Conservation (phyloP, 1,284 basidiomycete genomes). For the Athelia psychrophila region DNA sequence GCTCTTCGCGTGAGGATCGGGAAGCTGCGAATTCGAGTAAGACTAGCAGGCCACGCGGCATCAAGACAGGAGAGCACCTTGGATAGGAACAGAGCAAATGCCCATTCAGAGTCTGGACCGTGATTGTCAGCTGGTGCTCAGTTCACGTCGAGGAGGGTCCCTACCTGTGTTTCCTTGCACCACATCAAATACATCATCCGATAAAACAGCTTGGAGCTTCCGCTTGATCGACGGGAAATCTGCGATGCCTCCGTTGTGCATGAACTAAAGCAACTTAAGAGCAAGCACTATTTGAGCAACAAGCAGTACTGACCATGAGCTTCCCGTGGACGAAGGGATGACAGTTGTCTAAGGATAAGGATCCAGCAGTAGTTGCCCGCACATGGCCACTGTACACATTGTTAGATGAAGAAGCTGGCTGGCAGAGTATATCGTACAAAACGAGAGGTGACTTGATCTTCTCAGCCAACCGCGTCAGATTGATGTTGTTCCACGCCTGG, state of each 20-base stretch:
- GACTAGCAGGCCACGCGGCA: conserved; percentile 2
- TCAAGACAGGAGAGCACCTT: conserved; percentile 47
- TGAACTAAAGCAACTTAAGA: conserved; percentile 57
- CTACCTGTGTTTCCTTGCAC: conserved; percentile 90
- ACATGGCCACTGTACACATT: conserved; percentile 71
- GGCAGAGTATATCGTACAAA: conserved; percentile 57
- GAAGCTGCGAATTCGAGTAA: conserved; percentile 50
- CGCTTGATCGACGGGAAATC: conserved; percentile 83
- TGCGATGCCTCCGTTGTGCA: conserved; percentile 92
- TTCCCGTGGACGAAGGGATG: conserved; percentile 89
- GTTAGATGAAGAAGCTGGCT: neutral
- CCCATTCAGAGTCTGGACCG: conserved; percentile 88
- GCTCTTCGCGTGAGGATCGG: conserved; percentile 70
- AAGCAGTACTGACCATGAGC: conserved; percentile 64
- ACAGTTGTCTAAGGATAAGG: conserved; percentile 90
- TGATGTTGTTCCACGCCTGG: conserved; percentile 93
- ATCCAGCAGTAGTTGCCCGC: conserved; percentile 83
- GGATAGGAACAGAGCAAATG: conserved; percentile 87
- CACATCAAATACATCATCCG: conserved; percentile 82
- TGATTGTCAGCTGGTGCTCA: neutral
- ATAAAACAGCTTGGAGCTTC: conserved; percentile 66
- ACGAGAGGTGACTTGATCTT: conserved; percentile 94
- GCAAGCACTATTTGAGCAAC: neutral
- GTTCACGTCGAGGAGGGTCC: conserved; percentile 5
- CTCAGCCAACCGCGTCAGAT: conserved; percentile 85